Conservation (phyloP, 2,329 filamentous ascomycete genomes). For the Cercospora berteroae region DNA sequence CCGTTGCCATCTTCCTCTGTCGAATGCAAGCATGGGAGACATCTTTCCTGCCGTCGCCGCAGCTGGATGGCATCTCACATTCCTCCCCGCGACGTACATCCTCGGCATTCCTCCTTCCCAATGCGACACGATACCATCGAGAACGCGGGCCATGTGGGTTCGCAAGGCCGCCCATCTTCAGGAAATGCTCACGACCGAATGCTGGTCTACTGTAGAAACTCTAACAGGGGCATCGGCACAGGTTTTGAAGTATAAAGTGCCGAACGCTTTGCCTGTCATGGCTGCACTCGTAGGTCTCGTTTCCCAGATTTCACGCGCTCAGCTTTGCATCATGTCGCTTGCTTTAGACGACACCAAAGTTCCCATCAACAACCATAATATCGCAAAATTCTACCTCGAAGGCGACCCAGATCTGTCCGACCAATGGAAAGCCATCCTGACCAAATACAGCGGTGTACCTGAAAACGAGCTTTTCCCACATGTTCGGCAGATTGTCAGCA, state of each 20-base stretch:
- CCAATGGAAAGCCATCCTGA: slow-evolving; percentile 3
- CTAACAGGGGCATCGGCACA: neutral
- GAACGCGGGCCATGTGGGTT: neutral
- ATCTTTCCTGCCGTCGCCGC: neutral
- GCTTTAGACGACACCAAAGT: neutral
- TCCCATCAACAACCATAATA: neutral
- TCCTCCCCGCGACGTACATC: neutral
- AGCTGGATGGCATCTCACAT: neutral
- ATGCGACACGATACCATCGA: neutral
- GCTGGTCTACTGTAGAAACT: neutral
- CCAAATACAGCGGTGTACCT: slow-evolving; percentile 1
- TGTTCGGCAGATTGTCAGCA: neutral
- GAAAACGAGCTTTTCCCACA: slow-evolving; percentile 2
- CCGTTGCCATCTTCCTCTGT: neutral
- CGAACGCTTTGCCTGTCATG: neutral
- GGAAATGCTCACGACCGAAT: neutral
- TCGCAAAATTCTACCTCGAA: slow-evolving; percentile 7
- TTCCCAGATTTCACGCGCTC: no score
- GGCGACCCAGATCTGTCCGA: slow-evolving; percentile 14
- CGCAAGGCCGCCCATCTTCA: neutral
- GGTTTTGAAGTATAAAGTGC: neutral
- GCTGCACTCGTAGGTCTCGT: neutral
- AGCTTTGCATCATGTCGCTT: neutral
- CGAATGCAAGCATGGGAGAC: neutral
- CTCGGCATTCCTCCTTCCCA: neutral